phyloP scores from a whole-genome alignment of 2,329 filamentous ascomycete genomes.

The Fusarium sacchari region DNA sequence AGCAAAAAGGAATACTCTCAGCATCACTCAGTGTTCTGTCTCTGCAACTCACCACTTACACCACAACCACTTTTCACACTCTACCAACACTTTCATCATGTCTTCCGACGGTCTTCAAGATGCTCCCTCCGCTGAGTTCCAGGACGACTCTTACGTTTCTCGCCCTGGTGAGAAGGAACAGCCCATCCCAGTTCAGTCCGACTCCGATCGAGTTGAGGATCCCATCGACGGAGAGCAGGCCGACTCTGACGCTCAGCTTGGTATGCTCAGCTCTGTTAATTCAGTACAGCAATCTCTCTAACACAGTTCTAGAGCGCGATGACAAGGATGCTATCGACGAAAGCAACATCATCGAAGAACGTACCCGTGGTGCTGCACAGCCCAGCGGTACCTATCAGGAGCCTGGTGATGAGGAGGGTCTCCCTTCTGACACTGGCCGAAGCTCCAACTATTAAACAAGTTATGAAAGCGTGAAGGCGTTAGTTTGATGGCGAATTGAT shows the following conservation, averaged over 20 bases:
- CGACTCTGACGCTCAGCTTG: slow-evolving; percentile 32
- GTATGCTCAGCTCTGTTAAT: background rate
- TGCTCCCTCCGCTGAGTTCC: slow-evolving; percentile 18
- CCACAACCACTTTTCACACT: background rate
- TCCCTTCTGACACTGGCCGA: slow-evolving; percentile 30
- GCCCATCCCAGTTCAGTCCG: slow-evolving; percentile 32
- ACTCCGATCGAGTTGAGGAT: slow-evolving; percentile 31
- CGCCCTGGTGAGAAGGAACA: slow-evolving; percentile 33
- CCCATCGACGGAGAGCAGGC: slow-evolving; percentile 23
- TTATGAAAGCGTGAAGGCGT: background rate
- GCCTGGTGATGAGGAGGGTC: slow-evolving; percentile 35
- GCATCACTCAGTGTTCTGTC: background rate
- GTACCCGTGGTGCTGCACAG: slow-evolving; percentile 30
- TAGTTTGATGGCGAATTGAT: background rate
- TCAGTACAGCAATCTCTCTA: background rate
- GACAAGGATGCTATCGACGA: slow-evolving; percentile 32
- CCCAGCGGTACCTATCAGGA: slow-evolving; percentile 30
- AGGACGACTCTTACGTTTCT: slow-evolving; percentile 32
- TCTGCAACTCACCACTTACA: background rate
- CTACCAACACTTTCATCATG: slow-evolving; percentile 12
- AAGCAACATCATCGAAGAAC: slow-evolving; percentile 34
- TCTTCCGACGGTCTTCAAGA: slow-evolving; percentile 25
- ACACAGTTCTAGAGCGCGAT: slow-evolving; percentile 14
- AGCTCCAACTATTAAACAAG: slow-evolving; percentile 19
- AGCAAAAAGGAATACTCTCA: accelerated